These are phyloP conservation scores for Fusarium lateritium DNA, from an alignment of 2,329 filamentous ascomycete species.

Conservation along the genomic window DNA sequence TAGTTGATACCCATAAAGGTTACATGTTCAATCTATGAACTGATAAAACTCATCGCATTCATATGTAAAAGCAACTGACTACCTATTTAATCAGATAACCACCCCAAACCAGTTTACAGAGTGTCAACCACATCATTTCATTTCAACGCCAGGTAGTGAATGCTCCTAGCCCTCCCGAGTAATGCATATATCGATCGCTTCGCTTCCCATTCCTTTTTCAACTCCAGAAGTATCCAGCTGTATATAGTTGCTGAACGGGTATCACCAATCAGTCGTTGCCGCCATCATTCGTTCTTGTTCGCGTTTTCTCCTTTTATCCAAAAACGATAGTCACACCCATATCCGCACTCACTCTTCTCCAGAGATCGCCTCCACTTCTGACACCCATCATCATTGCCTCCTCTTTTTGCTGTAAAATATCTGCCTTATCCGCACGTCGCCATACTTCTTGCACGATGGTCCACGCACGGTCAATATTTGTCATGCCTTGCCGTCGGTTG, in stretches of 20 bases:
- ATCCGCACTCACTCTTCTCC: conserved; percentile 70
- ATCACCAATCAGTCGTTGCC: conserved; percentile 38
- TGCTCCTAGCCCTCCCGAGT: conserved; percentile 20
- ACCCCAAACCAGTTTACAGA: conserved; percentile 12
- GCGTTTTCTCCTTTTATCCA: conserved; percentile 53
- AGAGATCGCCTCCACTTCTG: conserved; percentile 59
- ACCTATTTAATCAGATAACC: conserved; percentile 9
- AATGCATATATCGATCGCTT: conserved; percentile 21
- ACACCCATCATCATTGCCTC: conserved; percentile 39
- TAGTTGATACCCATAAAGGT: conserved; percentile 1
- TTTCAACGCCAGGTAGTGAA: conserved; percentile 34
- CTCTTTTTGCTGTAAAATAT: conserved; percentile 46
- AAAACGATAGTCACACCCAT: conserved; percentile 73
- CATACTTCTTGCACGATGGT: conserved; percentile 74
- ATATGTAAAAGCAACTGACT: conserved; percentile 7
- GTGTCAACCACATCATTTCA: conserved; percentile 22
- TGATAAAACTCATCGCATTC: not conserved
- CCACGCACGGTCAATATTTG: conserved; percentile 74
- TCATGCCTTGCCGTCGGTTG: conserved; percentile 73
- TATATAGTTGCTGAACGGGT: conserved; percentile 42
- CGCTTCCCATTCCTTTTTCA: conserved; percentile 37
- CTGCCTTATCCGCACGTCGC: conserved; percentile 63
- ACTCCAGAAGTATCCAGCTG: conserved; percentile 43
- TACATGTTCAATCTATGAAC: not conserved
- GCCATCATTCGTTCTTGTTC: conserved; percentile 24